Evolutionary conservation across 306 rosid species (phyloP), one percentile per base, ranked within the genome.

Genomic region (Dalbergia cultrata): DNA sequence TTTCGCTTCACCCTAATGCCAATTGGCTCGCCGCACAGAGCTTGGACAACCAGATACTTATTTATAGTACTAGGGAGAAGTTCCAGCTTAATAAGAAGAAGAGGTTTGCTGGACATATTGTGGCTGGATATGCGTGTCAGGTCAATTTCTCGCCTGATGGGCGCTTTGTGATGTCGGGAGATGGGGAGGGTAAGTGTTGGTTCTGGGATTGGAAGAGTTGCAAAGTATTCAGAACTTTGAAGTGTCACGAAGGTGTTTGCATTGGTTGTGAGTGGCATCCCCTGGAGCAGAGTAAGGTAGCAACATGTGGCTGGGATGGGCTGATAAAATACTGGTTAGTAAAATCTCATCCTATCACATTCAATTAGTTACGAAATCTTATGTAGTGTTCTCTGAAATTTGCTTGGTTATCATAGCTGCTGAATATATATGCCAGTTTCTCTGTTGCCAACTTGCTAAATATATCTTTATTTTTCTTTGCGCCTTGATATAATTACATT

Each of bases 201-300:
- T 96, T 96, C 82, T 96, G 97, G 99, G 99, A 96, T 71, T 96
- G 99, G 99, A 96, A 96, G 87, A 89, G 93, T 78, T 96, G 99
- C 92, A 93, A 94, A 89, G 97, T 93, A 21, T 96, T 92, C 82
- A 90, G 97, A 86, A 96, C 97, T 78, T 92, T 96, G 50, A 93
- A 87, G 88, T 96, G 98, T 86, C 98, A 93, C 2, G 96, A 91
- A 59, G 97, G 97, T 22, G 99, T 96, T 12, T 92, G 97, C 90
- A 96, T 96, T 86, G 98, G 98, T 71, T 72, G 85, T 31, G 90
- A 83, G 78, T 93, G 99, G 99, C 99, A 96, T 85, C 99, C 98
- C 6, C 66, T 96, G 85, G 99, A 93, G 75, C 97, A 92, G 82
- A 96, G 99, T 78, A 96, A 92, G 84, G 99, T 96, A 43, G 99